These are phyloP conservation scores for Diaporthe eres DNA, from an alignment of 2,329 filamentous ascomycete genomes.

Conservation along the genomic window DNA sequence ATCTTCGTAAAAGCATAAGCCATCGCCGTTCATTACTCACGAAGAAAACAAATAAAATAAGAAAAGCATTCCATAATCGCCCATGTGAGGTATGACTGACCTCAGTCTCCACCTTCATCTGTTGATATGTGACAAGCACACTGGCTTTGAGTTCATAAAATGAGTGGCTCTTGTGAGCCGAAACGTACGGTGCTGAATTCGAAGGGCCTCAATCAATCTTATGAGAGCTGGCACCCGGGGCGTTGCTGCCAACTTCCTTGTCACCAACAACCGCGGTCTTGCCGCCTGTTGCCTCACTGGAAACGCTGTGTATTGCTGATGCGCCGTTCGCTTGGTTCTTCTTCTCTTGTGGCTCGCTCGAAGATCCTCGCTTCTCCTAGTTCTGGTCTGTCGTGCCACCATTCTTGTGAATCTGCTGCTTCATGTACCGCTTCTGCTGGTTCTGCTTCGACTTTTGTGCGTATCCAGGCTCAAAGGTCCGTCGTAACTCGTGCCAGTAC, in stretches of 20 bases:
- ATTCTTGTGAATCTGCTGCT: slow-evolving; percentile 34
- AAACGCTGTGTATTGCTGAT: not conserved
- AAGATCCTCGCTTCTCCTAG: slow-evolving; percentile 31
- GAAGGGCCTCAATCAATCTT: not conserved
- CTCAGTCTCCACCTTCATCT: not conserved
- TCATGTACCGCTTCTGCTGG: slow-evolving; percentile 42
- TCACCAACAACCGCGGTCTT: not conserved
- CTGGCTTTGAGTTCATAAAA: not conserved
- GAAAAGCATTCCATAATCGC: not conserved
- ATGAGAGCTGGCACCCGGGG: not conserved
- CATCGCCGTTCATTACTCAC: slow-evolving; percentile 13
- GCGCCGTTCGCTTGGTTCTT: not conserved
- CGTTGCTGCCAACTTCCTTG: not conserved
- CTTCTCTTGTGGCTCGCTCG: not conserved
- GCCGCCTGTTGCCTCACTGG: not conserved
- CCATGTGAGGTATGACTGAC: not conserved
- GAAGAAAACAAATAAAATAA: slow-evolving; percentile 27
- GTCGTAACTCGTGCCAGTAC: slow-evolving; percentile 40
- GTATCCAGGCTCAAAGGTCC: slow-evolving; percentile 41
- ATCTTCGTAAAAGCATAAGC: slow-evolving; percentile 6
- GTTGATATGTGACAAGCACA: slow-evolving; percentile 7
- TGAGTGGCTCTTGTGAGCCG: not conserved
- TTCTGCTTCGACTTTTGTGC: slow-evolving; percentile 41
- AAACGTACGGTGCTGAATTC: not conserved
- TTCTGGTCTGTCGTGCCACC: not conserved